Conservation (phyloP, 2,329 filamentous ascomycete species). For the Coniochaeta ligniaria region DNA sequence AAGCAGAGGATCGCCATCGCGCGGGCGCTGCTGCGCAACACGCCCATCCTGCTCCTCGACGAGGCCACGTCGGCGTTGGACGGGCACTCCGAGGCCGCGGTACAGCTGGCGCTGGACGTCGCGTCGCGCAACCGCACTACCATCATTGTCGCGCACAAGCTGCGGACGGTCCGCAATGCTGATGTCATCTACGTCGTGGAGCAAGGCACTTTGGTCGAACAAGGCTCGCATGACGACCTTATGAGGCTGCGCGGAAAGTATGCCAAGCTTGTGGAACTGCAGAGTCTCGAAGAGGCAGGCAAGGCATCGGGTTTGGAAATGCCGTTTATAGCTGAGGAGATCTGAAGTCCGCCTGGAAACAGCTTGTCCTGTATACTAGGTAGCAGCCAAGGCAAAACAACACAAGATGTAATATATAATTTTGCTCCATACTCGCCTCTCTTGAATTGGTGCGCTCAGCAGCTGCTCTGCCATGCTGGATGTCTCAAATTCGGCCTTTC, state of each 20-base stretch:
- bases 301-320: too few relatives aligned
- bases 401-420: too few relatives aligned
- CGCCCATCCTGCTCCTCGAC: conserved; percentile 57
- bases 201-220: conserved; percentile 60
- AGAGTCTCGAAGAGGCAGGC: neutral
- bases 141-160: conserved; percentile 59
- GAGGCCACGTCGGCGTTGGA: conserved; percentile 56
- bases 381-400: too few relatives aligned
- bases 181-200: conserved; percentile 69
- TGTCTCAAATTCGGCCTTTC: too few relatives aligned
- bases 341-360: too few relatives aligned
- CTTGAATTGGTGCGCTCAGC: too few relatives aligned
- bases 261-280: neutral
- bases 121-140: conserved; percentile 52
- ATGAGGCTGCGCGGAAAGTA: neutral
- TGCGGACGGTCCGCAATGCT: conserved; percentile 66
- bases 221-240: conserved; percentile 65
- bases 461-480: too few relatives aligned
- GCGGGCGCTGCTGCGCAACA: conserved; percentile 50
- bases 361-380: too few relatives aligned
- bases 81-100: conserved; percentile 33
- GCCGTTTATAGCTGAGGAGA: too few relatives aligned
- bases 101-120: conserved; percentile 47
- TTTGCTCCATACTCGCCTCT: too few relatives aligned
- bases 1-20: conserved; percentile 57